These are phyloP conservation scores for Lactarius sp. DNA, from an alignment of 768 basidiomycete genomes.

Conservation along the genomic window DNA sequence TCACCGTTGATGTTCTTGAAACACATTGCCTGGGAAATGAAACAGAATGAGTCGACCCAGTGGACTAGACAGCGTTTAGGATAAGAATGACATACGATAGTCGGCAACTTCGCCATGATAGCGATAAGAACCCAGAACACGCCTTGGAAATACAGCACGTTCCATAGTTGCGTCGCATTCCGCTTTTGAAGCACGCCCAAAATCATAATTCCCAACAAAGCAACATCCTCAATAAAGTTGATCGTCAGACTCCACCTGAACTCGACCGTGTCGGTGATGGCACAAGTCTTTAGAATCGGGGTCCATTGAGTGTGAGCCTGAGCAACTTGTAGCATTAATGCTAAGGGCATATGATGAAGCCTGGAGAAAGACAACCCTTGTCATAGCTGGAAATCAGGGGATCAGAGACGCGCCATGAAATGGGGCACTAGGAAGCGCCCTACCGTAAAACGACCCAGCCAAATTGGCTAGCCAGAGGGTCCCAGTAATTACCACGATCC, in stretches of 20 bases:
- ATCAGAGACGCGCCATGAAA: not conserved
- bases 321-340: not conserved
- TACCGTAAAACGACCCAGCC: slow-evolving; percentile 2
- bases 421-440: not conserved
- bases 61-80: no score
- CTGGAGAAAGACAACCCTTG: slow-evolving; percentile 5
- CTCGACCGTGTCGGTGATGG: not conserved
- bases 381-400: not conserved
- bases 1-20: slow-evolving; percentile 21
- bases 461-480: not conserved
- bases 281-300: not conserved
- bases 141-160: slow-evolving; percentile 20
- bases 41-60: not conserved
- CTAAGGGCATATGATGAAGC: not conserved
- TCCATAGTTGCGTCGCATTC: slow-evolving; percentile 20
- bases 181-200: slow-evolving; percentile 19
- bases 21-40: slow-evolving; percentile 1
- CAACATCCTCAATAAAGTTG: slow-evolving; percentile 11
- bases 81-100: not conserved
- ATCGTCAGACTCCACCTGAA: slow-evolving; percentile 16
- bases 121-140: slow-evolving; percentile 18
- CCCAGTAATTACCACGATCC: not conserved
- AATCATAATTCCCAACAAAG: slow-evolving; percentile 16
- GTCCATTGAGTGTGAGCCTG: slow-evolving; percentile 13
- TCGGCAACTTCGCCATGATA: slow-evolving; percentile 11